Base-by-base conservation (phyloP, 2,329 filamentous ascomycete genomes). In the Fusarium brachygibbosum region DNA sequence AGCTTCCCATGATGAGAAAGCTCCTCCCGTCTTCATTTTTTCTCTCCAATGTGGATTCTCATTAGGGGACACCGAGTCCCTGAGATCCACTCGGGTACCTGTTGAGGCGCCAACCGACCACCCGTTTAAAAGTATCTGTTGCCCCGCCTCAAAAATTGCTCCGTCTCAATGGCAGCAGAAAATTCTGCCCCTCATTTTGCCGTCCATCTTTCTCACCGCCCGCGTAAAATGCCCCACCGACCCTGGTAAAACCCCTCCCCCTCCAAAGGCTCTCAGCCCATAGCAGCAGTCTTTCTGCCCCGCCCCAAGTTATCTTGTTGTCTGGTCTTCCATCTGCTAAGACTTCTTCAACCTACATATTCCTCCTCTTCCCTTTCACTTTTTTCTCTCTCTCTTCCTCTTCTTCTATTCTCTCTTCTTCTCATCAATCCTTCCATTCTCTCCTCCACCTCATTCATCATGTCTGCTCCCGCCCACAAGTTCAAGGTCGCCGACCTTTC, bases 401-500 rank as follows among this genome's bases (percentile, higher is more conserved):
- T 52, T 55, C 37, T 57, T 66, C 57, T 71, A 69, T 66, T 72
- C 63, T 66, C 67, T 72, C 68, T 64, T 72, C 68, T 64, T 61
- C 63, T 69, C 67, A 58, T 59, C 63, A 54, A 71, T 68, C 60
- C 72, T 61, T 66, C 61, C 58, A 72, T 56, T 54, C 62, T 56
- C 71, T 61, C n/a, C 23, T 50, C 48, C 58, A 72, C 63, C 71
- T 28, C 73, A 61, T 65, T 62, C 63, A 74, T 70, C 68, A 90
- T 90, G 88, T 82, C 87, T 88, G 92, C 93, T 79, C 94, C 94
- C 85, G 94, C 94, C 81, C 85, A 91, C 84, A 95, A 93, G 85
- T 97, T 93, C 91, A 97, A 98, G 93, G 95, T 99, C 86, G 94
- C 95, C 80, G 96, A 98, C 89, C 92, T 98, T 82, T 93, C 92